A percentile compares a stretch with the other conserved stretches of the same genome.
phyloP scores from a whole-genome alignment of 345 rosid genomes.

The Syzygium oleosum region DNA sequence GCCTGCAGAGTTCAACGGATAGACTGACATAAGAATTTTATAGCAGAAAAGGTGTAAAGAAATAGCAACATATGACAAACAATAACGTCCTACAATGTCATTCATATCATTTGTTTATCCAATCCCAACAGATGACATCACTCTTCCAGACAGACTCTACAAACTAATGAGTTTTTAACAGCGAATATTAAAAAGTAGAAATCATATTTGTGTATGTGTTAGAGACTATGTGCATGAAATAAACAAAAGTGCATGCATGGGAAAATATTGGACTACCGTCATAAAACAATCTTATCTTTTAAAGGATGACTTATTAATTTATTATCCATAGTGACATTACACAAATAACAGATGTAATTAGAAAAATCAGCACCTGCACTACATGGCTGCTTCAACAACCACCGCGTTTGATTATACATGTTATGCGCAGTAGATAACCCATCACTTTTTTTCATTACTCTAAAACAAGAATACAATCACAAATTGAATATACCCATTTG shows the following conservation, averaged over 20 bases:
- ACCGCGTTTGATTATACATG: not conserved
- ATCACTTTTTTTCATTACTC: not conserved
- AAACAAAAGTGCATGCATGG: not conserved
- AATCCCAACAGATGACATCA: not conserved
- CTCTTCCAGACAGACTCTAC: not conserved
- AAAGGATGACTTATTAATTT: not conserved
- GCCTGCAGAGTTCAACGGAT: conserved; percentile 31
- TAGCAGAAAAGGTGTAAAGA: not conserved
- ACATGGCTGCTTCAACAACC: not conserved
- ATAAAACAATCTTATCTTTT: not conserved
- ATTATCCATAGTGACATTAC: not conserved
- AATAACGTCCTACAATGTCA: not conserved
- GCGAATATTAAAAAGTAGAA: not conserved
- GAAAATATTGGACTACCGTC: not conserved
- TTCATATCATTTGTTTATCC: not conserved
- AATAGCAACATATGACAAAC: not conserved
- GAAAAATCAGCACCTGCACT: not conserved
- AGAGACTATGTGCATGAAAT: not conserved
- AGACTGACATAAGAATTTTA: not conserved
- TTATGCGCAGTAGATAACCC: not conserved
- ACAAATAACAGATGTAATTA: not conserved
- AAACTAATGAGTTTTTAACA: not conserved
- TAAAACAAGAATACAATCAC: not conserved
- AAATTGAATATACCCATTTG: not conserved
- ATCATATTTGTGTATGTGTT: not conserved